Percentiles rank a stretch among this genome's conserved stretches.
Conservation (phyloP, 768 basidiomycete species). For the Obba rivulosa region DNA sequence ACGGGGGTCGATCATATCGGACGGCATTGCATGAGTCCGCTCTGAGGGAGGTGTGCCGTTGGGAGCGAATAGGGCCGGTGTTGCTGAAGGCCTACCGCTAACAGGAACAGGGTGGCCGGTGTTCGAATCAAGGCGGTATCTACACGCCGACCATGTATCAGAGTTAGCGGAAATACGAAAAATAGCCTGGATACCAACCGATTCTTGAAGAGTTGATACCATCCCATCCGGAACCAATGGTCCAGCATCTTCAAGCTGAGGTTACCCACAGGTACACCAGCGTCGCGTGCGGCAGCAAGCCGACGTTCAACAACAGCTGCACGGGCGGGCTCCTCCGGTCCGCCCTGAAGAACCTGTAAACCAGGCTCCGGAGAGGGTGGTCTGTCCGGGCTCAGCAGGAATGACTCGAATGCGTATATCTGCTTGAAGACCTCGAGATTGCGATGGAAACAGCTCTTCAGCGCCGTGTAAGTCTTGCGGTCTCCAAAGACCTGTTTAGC, state of each 20-base stretch:
- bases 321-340: slow-evolving; percentile 38
- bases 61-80: too few species aligned
- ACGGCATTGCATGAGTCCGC: too few species aligned
- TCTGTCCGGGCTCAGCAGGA: slow-evolving; percentile 17
- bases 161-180: neutral
- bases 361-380: neutral
- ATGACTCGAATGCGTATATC: slow-evolving; percentile 67
- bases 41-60: too few species aligned
- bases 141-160: neutral
- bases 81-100: too few species aligned
- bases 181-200: slow-evolving; percentile 34
- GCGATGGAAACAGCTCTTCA: slow-evolving; percentile 82
- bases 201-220: slow-evolving; percentile 70
- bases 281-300: slow-evolving; percentile 58
- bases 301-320: slow-evolving; percentile 70
- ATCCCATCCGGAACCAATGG: slow-evolving; percentile 73
- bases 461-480: slow-evolving; percentile 78
- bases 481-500: slow-evolving; percentile 64
- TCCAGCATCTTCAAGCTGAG: slow-evolving; percentile 70
- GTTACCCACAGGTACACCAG: slow-evolving; percentile 66
- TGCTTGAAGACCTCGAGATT: slow-evolving; percentile 84
- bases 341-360: neutral
- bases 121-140: slow-evolving; percentile 20
- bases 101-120: slow-evolving; percentile 15
- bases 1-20: slow-evolving; percentile 9